Evolutionary conservation across 768 basidiomycete genomes (phyloP), one percentile per base, ranked within the genome.

Genomic region (Podaxis sp.): DNA sequence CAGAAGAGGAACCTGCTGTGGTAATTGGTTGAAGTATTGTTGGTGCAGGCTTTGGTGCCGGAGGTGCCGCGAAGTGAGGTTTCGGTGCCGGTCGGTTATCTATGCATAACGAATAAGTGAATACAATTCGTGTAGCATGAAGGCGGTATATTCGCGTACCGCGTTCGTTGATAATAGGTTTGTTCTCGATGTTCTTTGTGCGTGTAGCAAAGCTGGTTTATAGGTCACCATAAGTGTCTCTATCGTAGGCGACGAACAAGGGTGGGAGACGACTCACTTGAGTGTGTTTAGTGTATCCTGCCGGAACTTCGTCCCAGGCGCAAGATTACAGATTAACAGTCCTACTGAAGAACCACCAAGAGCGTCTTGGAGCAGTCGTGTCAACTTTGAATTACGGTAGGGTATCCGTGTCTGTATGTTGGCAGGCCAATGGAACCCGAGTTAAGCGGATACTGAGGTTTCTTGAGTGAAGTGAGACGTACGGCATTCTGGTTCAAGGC

Each of bases 271-370:
- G 26, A 75, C 81, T 54, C 68, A 92, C 93, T 95, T 94, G n/a
- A 96, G 80, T 3, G 95, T 96, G 72, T 95, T 94, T 15, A 95
- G 78, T 4, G 93, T 94, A 74, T 96, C 94, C 72, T 91, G 87
- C 59, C 91, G 80, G 67, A 93, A 94, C 72, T 87, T 93, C 37
- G 75, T 76, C 1, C 91, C 91, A 15, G 95, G 93, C 10, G 94
- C 91, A 8, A 96, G 77, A 67, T 95, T 95, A 73, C 93, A 94
- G 36, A 96, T 91, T 46, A 96, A 78, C 22, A 96, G 75, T 1
- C 91, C 91, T 10, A 91, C 81, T 0, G 91, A 89, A 1, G 84
- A 81, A 12, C 95, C 95, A 22, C 93, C 93, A 0, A 96, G 84
- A 0, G 93, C 93, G 65, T 94, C 93, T 87, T 95, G 93, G 1